Base-by-base conservation (phyloP, 495 filamentous ascomycete species). In the Filosporella fistucella region DNA sequence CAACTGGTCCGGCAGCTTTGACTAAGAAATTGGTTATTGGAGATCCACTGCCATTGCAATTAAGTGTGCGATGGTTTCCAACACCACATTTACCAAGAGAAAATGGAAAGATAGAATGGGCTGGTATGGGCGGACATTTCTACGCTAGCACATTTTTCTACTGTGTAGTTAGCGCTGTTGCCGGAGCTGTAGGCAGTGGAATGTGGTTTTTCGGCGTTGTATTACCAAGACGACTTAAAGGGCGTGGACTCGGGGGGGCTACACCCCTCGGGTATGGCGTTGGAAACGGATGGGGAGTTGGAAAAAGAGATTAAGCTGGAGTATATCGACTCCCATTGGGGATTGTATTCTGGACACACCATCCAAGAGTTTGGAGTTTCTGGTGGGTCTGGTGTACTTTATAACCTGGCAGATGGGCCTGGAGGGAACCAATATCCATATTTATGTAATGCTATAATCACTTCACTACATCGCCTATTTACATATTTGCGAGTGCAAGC, bases 31-130 rank as follows among this genome's bases (percentile, higher is more conserved):
- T 98, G 22, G 75, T 96, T 18, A 95, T 96, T 56, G 91, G 91
- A 6, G 89, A 96, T 59, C 80, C 83, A 20, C 67, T 98, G 21
- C 81, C 89, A 1, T 75, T 97, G 55, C 78, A 75, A 38, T 86
- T 98, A 55, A 81, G 76, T 45, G 82, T 97, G 28, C 73, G 86
- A 26, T 98, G 93, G 93, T 84, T 94, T 57, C 82, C 86, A 16
- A 85, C 80, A 2, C 82, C 86, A 10, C 69, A 64, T 16, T 66
- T 89, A 44, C 85, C 85, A 52, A 66, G 69, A 63, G 60, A 68
- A 51, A 69, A 70, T 63, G 66, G 74, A 24, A 63, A 68, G 48
- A 68, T 77, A 13, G 75, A 75, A 61, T 79, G 75, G 75, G 61
- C 64, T 16, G 81, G 81, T 11, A 75, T 84, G 68, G 81, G 82